Base-by-base conservation (phyloP, 441 rosid species). In the Cnidoscolus chayamansa region DNA sequence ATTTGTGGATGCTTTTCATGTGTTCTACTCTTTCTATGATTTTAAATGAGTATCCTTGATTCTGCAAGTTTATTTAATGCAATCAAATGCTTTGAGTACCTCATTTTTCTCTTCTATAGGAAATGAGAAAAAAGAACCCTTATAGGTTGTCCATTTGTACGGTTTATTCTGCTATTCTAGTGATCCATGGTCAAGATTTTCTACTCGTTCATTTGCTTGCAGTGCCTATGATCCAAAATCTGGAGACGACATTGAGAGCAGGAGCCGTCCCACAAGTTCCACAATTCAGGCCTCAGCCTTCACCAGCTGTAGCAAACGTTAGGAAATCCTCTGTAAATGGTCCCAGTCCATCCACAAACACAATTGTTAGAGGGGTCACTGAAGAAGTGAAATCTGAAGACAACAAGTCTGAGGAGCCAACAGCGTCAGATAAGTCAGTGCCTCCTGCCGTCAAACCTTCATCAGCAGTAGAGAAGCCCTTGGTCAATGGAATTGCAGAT, bases 181-280 rank as follows among this genome's bases (percentile, higher is more conserved):
- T 68, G 61, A 1, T 55, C 1, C 3, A n/a, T 13, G 13, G 13
- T 1, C 13, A 2, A 2, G 8, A 16, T 7, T 3, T 8, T 15
- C 37, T 2, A 13, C 4, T 17, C 3, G 49, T 20, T 10, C 30
- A 7, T 10, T 67, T 19, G 35, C 40, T 40, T 85, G 72, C 79
- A 94, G 97, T 92, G 97, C 98, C 99, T 47, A 92, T 94, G 98
- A 86, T 94, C 8, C 97, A 91, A 71, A 91, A 90, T 76, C 74
- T 94, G n/a, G 97, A 94, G 78, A 55, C 87, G 17, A 94, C 99
- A 1, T 48, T 92, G 70, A 88, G 74, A 84, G 86, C 89, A 0
- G 98, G 97, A 56, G 97, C 93, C 63, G 96, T 87, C 56, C 99
- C 99, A 51, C 94, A 85, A 53, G 94, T 67, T 77, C 97, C 98